phyloP scores from a whole-genome alignment of 2,329 filamentous ascomycete genomes.

The Calonectria montana region DNA sequence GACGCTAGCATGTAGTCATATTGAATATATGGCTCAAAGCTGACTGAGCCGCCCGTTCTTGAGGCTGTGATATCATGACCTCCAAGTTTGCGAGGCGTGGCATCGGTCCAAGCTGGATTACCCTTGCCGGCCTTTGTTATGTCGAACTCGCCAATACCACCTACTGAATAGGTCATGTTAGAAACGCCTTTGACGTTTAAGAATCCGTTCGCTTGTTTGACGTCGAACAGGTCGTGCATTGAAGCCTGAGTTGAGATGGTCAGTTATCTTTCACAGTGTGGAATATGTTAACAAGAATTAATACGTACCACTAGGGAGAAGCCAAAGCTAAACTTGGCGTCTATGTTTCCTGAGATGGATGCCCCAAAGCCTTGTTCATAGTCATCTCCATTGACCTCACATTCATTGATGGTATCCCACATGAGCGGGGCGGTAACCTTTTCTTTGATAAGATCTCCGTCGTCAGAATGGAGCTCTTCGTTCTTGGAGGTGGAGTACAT shows the following conservation, averaged over 20 bases:
- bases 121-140: not conserved
- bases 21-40: not conserved
- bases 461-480: not conserved
- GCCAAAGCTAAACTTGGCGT: not conserved
- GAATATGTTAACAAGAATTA: not conserved
- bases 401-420: not conserved
- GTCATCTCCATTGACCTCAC: slow-evolving; percentile 5
- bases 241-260: not conserved
- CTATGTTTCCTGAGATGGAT: not conserved
- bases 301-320: slow-evolving; percentile 1
- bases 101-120: not conserved
- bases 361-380: slow-evolving; percentile 10
- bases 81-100: not conserved
- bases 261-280: not conserved
- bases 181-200: not conserved
- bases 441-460: not conserved
- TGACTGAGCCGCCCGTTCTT: not conserved
- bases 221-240: not conserved
- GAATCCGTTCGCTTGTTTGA: not conserved
- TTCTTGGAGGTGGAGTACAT: not conserved
- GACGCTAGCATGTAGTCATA: not conserved
- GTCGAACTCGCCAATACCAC: not conserved
- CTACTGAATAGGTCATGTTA: not conserved
- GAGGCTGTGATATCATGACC: not conserved
- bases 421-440: not conserved